Base-by-base conservation (phyloP, 2,329 filamentous ascomycete species). In the Aspergillus versicolor region DNA sequence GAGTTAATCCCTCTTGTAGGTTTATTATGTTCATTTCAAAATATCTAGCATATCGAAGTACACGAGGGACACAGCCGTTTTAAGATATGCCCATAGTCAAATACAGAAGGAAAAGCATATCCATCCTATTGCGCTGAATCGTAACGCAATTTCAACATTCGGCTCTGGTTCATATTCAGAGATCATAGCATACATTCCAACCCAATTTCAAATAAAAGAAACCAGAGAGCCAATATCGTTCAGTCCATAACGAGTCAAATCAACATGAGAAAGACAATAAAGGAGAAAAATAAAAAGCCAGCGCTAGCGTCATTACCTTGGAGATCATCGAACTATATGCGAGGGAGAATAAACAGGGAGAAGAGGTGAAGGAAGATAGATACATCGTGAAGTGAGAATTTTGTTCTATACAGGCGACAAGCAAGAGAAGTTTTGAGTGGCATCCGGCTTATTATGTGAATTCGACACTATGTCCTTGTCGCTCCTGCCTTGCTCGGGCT, bases 381-480 rank as follows among this genome's bases (percentile, higher is more conserved):
- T 30, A 53, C 41, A 50, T 51, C 54, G 52, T 22, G 44, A 49
- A 51, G 52, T 44, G 44, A 56, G 43, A 37, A 45, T 21, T 38
- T 42, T 45, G 41, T 30, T 55, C 56, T 60, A 48, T 60, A 55
- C 57, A 55, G 41, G 56, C 32, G 41, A 22, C 49, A 34, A 34
- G 19, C 24, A n/a, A 38, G 22, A 9, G 41, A n/a, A 27, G n/a
- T 13, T 15, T 41, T 13, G 4, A 52, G n/a, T 11, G 38, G 17
- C 13, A 8, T 3, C 12, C 30, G 42, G 9, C 19, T 38, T 30
- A 51, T 74, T 62, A 81, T 55, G 77, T 75, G 66, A 82, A 82
- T 61, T 82, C 80, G 17, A 81, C 80, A 51, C 74, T 73, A 43
- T 55, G 53, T 30, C 74, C 73, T 38, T 69, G 76, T 67, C 77